Evolutionary conservation across 495 filamentous ascomycete genomes (phyloP), one percentile per base, ranked within the genome.

Genomic region (Echria macrotheca): DNA sequence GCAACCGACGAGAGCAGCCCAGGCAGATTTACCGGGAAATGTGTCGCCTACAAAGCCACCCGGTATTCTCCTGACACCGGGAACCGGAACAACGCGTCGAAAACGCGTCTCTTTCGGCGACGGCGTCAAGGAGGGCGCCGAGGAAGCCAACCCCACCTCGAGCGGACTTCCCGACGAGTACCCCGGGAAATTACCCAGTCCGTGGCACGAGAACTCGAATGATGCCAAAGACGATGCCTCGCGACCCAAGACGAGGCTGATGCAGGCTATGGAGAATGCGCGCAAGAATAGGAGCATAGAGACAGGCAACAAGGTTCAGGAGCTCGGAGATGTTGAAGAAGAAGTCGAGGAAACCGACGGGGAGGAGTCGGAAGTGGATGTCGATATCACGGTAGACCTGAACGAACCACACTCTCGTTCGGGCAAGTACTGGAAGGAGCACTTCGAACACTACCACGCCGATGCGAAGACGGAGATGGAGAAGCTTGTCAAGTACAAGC

Each of bases 371-470:
- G 63, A 68, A 26, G 54, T 44, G 23, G 64, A 52, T 25, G 67
- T 76, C 26, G 87, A 95, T 46, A 65, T 80, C 18, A 93, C 87
- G 0, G 67, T 83, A 29, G 91, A 96, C 62, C 69, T 95, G 43
- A 80, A 84, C 42, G 80, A 86, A 36, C 90, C 93, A 4, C 80
- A 82, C 32, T 94, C 89, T 2, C 79, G 84, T 54, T 95, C 89
- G 2, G 91, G 90, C 2, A 83, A 84, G 61, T 96, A 91, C 66
- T 98, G 93, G 93, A 97, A 97, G 63, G 77, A 81, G 8, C 82
- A 95, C 63, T 95, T 86, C 57, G 84, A 94, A 49, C 80, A 75
- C 48, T 91, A 96, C 60, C 82, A 91, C 39, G 73, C 77, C 25
- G 84, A 85, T 36, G 91, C 89, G n/a, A 78, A 83, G 59, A 69